Evolutionary conservation across 2,329 filamentous ascomycete genomes (phyloP).

Genomic region (Tolypocladium sp.): DNA sequence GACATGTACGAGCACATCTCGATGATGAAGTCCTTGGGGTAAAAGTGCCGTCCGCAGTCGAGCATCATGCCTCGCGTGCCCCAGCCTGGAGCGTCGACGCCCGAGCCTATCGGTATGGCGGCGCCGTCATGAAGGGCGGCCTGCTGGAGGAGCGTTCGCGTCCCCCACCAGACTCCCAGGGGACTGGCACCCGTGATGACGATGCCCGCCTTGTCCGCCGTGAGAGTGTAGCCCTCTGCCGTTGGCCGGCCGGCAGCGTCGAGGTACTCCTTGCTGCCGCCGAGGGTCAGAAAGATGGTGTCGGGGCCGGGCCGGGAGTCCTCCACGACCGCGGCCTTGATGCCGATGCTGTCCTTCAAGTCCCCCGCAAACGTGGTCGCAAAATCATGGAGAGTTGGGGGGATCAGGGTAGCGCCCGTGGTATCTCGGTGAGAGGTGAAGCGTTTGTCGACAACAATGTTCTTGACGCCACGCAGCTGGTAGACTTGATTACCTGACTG

Average conservation of each 20-base stretch:
- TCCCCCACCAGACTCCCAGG: slow-evolving; percentile 49
- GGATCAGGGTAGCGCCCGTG: slow-evolving; percentile 39
- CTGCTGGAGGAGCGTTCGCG: slow-evolving; percentile 44
- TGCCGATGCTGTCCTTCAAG: slow-evolving; percentile 15
- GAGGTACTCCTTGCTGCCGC: slow-evolving; percentile 25
- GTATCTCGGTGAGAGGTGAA: slow-evolving; percentile 31
- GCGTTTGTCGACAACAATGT: slow-evolving; percentile 33
- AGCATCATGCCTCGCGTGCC: slow-evolving; percentile 38
- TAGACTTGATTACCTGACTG: slow-evolving; percentile 13
- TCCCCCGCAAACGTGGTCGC: slow-evolving; percentile 33
- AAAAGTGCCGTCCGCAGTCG: slow-evolving; percentile 47
- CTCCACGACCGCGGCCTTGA: slow-evolving; percentile 17
- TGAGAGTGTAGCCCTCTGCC: slow-evolving; percentile 39
- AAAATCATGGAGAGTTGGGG: slow-evolving; percentile 38
- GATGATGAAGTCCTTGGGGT: slow-evolving; percentile 41
- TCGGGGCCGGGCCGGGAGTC: slow-evolving; percentile 5
- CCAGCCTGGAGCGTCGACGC: slow-evolving; percentile 42
- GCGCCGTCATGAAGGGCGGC: slow-evolving; percentile 26
- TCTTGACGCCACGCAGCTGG: slow-evolving; percentile 14
- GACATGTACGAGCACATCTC: slow-evolving; percentile 53
- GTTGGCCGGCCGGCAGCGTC: slow-evolving; percentile 36
- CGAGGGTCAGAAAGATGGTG: slow-evolving; percentile 37
- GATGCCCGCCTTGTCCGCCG: slow-evolving; percentile 28
- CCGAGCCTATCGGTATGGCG: slow-evolving; percentile 30
- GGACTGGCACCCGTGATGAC: slow-evolving; percentile 42